Conservation (phyloP, 345 rosid genomes). For the Sonneratia alba region DNA sequence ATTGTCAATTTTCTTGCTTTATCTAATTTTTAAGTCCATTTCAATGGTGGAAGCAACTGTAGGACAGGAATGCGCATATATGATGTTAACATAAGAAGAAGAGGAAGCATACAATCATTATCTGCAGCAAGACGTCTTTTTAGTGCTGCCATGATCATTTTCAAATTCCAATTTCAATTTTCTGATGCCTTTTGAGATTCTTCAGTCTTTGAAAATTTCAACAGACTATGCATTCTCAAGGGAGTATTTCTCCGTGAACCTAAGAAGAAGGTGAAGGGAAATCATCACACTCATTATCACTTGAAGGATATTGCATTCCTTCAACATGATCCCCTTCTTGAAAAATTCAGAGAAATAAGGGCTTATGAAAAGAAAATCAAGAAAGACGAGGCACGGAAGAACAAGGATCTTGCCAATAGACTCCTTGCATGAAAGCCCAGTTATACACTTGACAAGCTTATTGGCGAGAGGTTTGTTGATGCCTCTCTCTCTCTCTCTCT, state of each 20-base stretch:
- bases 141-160: too few relatives aligned
- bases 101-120: background rate
- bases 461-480: conserved; percentile 63
- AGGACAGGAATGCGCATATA: too few relatives aligned
- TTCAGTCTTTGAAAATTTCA: conserved; percentile 14
- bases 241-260: conserved; percentile 91
- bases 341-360: conserved; percentile 69
- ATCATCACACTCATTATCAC: conserved; percentile 90
- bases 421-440: conserved; percentile 61
- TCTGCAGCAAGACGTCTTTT: background rate
- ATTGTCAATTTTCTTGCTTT: background rate
- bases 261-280: conserved; percentile 87
- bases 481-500: background rate
- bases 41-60: too few relatives aligned
- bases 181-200: background rate
- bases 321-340: conserved; percentile 79
- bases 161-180: background rate
- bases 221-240: conserved; percentile 73
- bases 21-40: too few relatives aligned
- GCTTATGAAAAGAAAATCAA: conserved; percentile 66
- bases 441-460: conserved; percentile 54
- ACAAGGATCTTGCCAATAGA: conserved; percentile 56
- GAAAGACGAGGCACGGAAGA: conserved; percentile 73
- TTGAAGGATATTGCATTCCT: conserved; percentile 76
- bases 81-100: background rate